Conservation (phyloP, 2,329 filamentous ascomycete genomes). For the Helotiales sp. region DNA sequence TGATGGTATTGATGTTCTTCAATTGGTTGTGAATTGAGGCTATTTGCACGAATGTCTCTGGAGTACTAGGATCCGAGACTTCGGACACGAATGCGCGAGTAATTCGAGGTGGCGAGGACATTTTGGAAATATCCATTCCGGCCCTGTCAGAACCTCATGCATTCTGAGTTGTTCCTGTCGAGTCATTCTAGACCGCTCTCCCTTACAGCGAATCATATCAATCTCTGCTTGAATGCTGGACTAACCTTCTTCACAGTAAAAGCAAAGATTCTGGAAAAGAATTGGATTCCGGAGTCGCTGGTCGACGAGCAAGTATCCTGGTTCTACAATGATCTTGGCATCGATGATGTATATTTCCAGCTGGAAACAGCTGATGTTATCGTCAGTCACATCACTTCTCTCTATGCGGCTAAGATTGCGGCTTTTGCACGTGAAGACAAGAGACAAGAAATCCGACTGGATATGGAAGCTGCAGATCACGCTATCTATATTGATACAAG, state of each 20-base stretch:
- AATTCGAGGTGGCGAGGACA: background rate
- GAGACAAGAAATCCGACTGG: constrained; percentile 87
- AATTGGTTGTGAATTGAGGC: background rate
- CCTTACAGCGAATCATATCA: background rate
- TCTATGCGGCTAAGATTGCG: constrained; percentile 96
- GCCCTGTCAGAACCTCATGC: background rate
- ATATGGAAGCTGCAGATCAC: constrained; percentile 93
- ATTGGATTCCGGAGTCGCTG: constrained; percentile 82
- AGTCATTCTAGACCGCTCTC: background rate
- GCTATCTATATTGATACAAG: constrained; percentile 99
- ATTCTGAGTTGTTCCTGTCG: background rate
- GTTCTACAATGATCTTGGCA: constrained; percentile 98
- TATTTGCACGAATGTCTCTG: background rate
- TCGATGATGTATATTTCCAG: constrained; percentile 98
- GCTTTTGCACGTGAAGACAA: constrained; percentile 92
- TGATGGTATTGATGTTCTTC: background rate
- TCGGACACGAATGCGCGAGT: background rate
- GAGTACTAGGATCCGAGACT: background rate
- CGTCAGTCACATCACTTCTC: constrained; percentile 89
- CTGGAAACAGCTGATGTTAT: constrained; percentile 85
- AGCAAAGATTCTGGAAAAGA: constrained; percentile 70
- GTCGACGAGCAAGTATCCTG: constrained; percentile 85
- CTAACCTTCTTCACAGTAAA: constrained; percentile 40
- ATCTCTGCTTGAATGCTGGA: background rate
- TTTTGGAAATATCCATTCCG: background rate